These are phyloP conservation scores for Tricholoma saponaceum DNA, from an alignment of 768 basidiomycete species.

Conservation along the genomic window DNA sequence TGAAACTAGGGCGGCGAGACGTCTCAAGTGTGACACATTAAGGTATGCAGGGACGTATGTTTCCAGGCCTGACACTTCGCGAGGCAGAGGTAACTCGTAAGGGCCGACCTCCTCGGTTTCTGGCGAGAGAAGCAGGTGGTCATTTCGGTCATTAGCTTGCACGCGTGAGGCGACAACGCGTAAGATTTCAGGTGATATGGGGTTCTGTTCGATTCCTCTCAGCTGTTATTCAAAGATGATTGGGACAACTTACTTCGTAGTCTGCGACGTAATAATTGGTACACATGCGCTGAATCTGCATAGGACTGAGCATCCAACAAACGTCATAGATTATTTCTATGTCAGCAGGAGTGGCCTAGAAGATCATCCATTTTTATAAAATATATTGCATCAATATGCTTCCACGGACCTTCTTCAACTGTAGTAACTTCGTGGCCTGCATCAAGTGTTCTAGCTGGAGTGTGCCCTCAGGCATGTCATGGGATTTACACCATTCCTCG, in stretches of 20 bases:
- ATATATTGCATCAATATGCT: not conserved
- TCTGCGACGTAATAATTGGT: slow-evolving; percentile 99
- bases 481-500: slow-evolving; percentile 99
- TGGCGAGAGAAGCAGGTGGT: slow-evolving; percentile 92
- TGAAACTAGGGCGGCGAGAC: slow-evolving; percentile 83
- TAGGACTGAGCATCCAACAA: slow-evolving; percentile 99
- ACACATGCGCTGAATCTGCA: slow-evolving; percentile 99
- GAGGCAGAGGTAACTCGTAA: slow-evolving; percentile 88
- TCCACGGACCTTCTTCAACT: slow-evolving; percentile 84
- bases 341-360: slow-evolving; percentile 84
- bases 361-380: not conserved
- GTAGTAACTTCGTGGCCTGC: slow-evolving; percentile 98
- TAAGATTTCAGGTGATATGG: slow-evolving; percentile 95
- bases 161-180: slow-evolving; percentile 95
- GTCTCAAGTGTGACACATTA: slow-evolving; percentile 84
- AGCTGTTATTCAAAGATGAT: not conserved
- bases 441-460: slow-evolving; percentile 97
- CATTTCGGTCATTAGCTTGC: slow-evolving; percentile 93
- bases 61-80: slow-evolving; percentile 94
- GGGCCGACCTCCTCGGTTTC: slow-evolving; percentile 97
- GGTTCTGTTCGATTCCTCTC: slow-evolving; percentile 53
- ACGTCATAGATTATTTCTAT: slow-evolving; percentile 99
- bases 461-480: slow-evolving; percentile 98
- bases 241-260: slow-evolving; percentile 68
- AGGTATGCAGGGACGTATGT: slow-evolving; percentile 94